Conservation (phyloP, 2,329 filamentous ascomycete species). For the Ophiocordyceps camponoti-saundersi region DNA sequence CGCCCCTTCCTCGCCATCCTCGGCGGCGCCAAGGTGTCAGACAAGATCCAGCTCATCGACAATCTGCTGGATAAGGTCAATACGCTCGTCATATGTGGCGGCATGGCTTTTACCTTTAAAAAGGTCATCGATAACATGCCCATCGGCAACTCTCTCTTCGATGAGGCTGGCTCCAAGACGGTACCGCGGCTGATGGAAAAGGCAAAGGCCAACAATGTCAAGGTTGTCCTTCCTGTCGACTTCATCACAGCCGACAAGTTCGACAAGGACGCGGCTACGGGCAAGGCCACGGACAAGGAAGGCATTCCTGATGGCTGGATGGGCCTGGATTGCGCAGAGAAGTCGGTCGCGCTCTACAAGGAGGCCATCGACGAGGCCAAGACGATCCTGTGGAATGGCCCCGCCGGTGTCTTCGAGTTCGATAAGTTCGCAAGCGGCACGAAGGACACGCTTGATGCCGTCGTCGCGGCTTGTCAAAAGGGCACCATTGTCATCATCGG, state of each 20-base stretch:
- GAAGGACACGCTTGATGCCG: conserved; percentile 80
- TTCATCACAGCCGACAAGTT: conserved; percentile 97
- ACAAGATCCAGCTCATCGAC: conserved; percentile 99
- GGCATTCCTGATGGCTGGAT: conserved; percentile 97
- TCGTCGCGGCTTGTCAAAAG: conserved; percentile 57
- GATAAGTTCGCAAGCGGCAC: conserved; percentile 86
- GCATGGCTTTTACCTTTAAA: conserved; percentile 99
- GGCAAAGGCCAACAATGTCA: conserved; percentile 90
- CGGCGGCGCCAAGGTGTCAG: conserved; percentile 92
- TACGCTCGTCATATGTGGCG: conserved; percentile 90
- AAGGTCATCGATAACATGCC: conserved; percentile 85
- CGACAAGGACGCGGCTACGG: conserved; percentile 62
- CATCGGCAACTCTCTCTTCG: conserved; percentile 85
- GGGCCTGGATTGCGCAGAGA: conserved; percentile 85
- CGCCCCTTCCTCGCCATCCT: conserved; percentile 97
- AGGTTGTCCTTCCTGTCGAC: conserved; percentile 86
- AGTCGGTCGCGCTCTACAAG: conserved; percentile 81
- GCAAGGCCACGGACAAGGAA: conserved; percentile 66
- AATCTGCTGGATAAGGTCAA: conserved; percentile 97
- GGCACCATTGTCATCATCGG: conserved; percentile 97
- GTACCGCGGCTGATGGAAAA: conserved; percentile 79
- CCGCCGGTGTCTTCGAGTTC: conserved; percentile 93
- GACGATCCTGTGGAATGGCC: conserved; percentile 99
- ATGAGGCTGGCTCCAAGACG: conserved; percentile 85
- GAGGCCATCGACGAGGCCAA: conserved; percentile 71